These are phyloP conservation scores for Pseudopithomyces maydicus DNA, from an alignment of 2,329 filamentous ascomycete genomes.

Conservation along the genomic window DNA sequence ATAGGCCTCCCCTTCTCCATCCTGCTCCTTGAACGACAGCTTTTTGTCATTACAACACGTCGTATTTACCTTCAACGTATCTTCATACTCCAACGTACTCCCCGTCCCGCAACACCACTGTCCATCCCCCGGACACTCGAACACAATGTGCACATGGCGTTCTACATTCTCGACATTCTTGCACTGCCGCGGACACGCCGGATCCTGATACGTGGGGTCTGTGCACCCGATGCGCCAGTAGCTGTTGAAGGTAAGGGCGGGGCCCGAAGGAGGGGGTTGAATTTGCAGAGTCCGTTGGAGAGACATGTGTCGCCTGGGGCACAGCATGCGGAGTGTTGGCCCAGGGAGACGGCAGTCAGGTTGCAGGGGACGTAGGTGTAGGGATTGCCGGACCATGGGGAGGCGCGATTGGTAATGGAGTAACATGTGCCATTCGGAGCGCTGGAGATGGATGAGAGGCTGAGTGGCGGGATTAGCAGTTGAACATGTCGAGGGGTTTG, in stretches of 20 bases:
- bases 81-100: background rate
- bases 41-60: conserved; percentile 6
- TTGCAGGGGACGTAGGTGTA: conserved; percentile 19
- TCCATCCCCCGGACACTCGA: conserved; percentile 9
- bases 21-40: background rate
- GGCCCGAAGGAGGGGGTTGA: background rate
- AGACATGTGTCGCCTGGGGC: background rate
- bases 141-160: conserved; percentile 1
- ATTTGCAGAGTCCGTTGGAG: conserved; percentile 19
- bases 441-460: conserved; percentile 4
- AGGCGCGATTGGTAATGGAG: background rate
- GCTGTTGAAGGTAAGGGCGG: conserved; percentile 5
- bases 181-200: conserved; percentile 16
- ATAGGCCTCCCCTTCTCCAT: background rate
- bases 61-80: conserved; percentile 4
- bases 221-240: conserved; percentile 21
- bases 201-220: conserved; percentile 14
- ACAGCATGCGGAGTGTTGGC: conserved; percentile 1
- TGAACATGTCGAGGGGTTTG: no score
- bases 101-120: conserved; percentile 12
- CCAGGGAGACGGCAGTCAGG: conserved; percentile 12
- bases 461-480: no score
- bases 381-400: background rate
- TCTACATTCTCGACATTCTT: conserved; percentile 5
- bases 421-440: conserved; percentile 6